These are phyloP conservation scores for Elongisporangium anandrum DNA, from an alignment of 352 stramenopile genomes.

Conservation along the genomic window DNA sequence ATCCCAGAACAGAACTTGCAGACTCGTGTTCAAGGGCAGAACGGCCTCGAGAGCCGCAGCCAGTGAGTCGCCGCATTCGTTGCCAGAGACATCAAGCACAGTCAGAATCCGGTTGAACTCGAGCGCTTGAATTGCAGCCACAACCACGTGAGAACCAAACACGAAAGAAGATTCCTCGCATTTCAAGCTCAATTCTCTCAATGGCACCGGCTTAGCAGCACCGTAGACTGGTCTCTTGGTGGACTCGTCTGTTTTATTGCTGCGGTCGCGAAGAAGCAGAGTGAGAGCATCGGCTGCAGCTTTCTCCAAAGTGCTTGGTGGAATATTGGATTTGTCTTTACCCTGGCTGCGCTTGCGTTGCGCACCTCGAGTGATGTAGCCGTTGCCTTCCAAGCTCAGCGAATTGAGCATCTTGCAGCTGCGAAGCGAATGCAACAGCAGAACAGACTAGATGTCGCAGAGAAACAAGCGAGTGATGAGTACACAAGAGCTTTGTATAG, in stretches of 20 bases:
- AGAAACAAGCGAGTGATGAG: constrained; percentile 3
- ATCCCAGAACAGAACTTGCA: constrained; percentile 76
- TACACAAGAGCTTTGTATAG: not conserved
- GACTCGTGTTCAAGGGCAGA: constrained; percentile 47
- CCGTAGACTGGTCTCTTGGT: constrained; percentile 13
- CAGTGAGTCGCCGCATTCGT: constrained; percentile 64
- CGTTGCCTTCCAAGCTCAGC: constrained; percentile 71
- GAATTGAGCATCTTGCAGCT: constrained; percentile 43
- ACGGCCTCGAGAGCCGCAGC: constrained; percentile 34
- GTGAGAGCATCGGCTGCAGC: constrained; percentile 36
- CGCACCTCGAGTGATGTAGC: constrained; percentile 30
- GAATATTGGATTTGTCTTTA: constrained; percentile 15
- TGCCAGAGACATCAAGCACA: constrained; percentile 71
- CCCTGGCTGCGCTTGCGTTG: constrained; percentile 12
- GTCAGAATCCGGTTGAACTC: constrained; percentile 34
- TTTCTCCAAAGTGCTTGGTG: constrained; percentile 26
- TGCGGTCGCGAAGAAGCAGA: constrained; percentile 29
- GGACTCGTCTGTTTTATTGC: not conserved
- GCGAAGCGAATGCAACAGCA: constrained; percentile 58
- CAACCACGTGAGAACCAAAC: constrained; percentile 52
- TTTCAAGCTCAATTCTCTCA: constrained; percentile 60
- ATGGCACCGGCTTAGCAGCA: constrained; percentile 21
- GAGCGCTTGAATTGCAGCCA: constrained; percentile 39
- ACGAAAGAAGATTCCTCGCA: constrained; percentile 28
- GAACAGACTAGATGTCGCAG: constrained; percentile 45